Conservation (phyloP, 495 filamentous ascomycete species). For the Penicillium waksmanii region DNA sequence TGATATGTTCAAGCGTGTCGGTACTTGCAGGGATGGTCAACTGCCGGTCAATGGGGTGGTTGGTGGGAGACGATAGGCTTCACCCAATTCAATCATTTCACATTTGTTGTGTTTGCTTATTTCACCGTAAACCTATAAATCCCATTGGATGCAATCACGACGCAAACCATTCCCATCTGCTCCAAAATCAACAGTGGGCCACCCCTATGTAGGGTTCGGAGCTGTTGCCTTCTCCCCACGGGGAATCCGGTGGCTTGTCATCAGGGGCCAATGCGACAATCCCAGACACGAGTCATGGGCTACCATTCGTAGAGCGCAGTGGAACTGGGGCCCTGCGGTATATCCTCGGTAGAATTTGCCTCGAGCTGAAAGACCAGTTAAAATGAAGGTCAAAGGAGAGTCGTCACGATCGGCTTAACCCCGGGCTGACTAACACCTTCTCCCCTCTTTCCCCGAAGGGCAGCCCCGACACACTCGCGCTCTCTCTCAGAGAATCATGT, state of each 20-base stretch:
- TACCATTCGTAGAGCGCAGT: constrained; percentile 4
- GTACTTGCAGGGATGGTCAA: constrained; percentile 2
- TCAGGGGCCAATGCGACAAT: constrained; percentile 9
- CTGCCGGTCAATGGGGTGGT: neutral
- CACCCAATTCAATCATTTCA: neutral
- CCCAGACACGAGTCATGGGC: neutral
- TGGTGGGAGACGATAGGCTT: neutral
- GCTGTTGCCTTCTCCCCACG: constrained; percentile 15
- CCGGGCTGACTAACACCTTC: constrained; percentile 23
- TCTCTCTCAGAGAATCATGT: constrained; percentile 7
- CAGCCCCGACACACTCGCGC: neutral
- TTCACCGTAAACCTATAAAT: neutral
- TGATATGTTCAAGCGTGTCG: neutral
- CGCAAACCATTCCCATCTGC: too few relatives aligned
- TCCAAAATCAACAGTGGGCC: constrained; percentile 9
- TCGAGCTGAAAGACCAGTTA: neutral
- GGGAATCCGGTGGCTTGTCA: constrained; percentile 24
- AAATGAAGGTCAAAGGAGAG: neutral
- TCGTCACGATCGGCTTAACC: constrained; percentile 19
- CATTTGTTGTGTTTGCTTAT: neutral
- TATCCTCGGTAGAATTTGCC: constrained; percentile 20
- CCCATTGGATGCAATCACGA: too few relatives aligned
- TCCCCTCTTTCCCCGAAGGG: constrained; percentile 13
- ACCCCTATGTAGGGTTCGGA: constrained; percentile 12
- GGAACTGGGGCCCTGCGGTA: constrained; percentile 4